A percentile compares a stretch with the other conserved stretches of the same genome.
These are phyloP conservation scores for Alternaria dauci DNA, from an alignment of 2,329 filamentous ascomycete species.

Conservation along the genomic window DNA sequence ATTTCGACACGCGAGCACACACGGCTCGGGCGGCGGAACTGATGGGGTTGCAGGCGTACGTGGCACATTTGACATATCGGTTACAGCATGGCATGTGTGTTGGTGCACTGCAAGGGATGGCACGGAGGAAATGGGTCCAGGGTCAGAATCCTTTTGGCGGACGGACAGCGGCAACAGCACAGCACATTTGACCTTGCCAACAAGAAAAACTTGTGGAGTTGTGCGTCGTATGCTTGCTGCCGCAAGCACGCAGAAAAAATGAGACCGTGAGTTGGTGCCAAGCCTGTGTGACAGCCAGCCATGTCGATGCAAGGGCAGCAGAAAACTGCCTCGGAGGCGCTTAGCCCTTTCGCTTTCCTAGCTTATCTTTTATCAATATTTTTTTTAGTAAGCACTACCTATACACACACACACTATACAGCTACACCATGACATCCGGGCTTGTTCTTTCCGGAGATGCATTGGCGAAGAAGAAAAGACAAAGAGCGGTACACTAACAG, in stretches of 20 bases:
- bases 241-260: not conserved
- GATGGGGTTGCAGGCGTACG: slow-evolving; percentile 9
- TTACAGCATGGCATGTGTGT: slow-evolving; percentile 6
- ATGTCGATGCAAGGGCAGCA: not conserved
- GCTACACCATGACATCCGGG: not conserved
- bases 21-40: slow-evolving; percentile 11
- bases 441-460: slow-evolving; percentile 4
- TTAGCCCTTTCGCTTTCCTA: not conserved
- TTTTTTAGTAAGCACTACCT: not conserved
- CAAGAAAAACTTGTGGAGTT: slow-evolving; percentile 1
- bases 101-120: slow-evolving; percentile 6
- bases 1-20: slow-evolving; percentile 2
- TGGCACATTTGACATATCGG: slow-evolving; percentile 10
- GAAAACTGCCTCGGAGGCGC: not conserved
- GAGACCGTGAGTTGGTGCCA: not conserved
- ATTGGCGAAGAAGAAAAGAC: not conserved
- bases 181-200: not conserved
- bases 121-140: slow-evolving; percentile 20
- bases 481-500: slow-evolving; percentile 7
- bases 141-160: slow-evolving; percentile 12
- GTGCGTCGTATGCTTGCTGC: slow-evolving; percentile 1
- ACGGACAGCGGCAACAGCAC: slow-evolving; percentile 4
- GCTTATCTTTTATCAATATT: not conserved
- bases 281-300: not conserved
- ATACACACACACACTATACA: not conserved